A percentile compares a stretch with the other conserved stretches of the same genome.
Evolutionary conservation across 345 rosid species (phyloP).

Genomic region (Noccaea caerulescens): DNA sequence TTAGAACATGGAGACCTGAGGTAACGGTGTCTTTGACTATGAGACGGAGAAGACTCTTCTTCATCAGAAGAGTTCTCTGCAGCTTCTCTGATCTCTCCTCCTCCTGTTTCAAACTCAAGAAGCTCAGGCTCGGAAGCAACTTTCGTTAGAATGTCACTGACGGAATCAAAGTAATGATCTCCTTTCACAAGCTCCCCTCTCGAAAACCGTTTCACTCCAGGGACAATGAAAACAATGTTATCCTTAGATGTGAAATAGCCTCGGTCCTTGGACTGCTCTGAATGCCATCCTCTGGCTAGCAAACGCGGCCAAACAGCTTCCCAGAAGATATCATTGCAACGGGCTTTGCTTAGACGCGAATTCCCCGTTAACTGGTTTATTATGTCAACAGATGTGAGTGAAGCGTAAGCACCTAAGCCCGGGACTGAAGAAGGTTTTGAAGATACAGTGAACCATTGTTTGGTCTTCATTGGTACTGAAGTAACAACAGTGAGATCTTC

Average conservation of each 20-base stretch:
- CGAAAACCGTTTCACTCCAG: constrained; percentile 71
- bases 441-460: constrained; percentile 50
- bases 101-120: constrained; percentile 62
- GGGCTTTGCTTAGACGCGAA: constrained; percentile 72
- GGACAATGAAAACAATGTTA: constrained; percentile 65
- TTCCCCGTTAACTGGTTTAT: constrained; percentile 59
- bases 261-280: constrained; percentile 64
- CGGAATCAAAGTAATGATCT: constrained; percentile 69
- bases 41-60: constrained; percentile 40
- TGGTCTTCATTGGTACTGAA: constrained; percentile 48
- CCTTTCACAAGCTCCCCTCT: constrained; percentile 71
- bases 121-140: constrained; percentile 72
- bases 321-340: constrained; percentile 76
- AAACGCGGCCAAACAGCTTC: constrained; percentile 88
- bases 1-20: constrained; percentile 66
- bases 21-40: constrained; percentile 47
- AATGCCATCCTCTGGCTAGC: constrained; percentile 81
- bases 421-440: constrained; percentile 35
- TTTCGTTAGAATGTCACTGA: constrained; percentile 66
- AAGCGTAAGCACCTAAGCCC: constrained; percentile 48
- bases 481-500: constrained; percentile 63
- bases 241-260: constrained; percentile 50
- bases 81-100: constrained; percentile 40
- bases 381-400: constrained; percentile 62
- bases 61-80: constrained; percentile 47